phyloP scores from a whole-genome alignment of 2,329 filamentous ascomycete genomes.

The Chaetomium strumarium region DNA sequence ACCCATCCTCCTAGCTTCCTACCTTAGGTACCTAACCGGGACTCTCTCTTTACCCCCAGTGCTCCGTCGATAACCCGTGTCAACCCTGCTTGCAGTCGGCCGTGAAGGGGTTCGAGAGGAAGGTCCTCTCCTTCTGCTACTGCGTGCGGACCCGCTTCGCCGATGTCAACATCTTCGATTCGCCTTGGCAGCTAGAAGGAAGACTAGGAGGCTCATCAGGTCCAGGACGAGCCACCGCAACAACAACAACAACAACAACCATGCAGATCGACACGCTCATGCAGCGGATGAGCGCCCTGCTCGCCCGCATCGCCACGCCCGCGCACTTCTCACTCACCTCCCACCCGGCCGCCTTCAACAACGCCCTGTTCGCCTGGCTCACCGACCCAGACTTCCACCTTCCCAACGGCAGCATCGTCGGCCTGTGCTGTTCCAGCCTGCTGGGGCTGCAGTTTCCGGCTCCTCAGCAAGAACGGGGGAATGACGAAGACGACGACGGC shows the following conservation, averaged over 20 bases:
- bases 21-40: not conserved
- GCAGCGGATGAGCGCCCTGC: constrained; percentile 19
- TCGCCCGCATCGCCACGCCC: constrained; percentile 20
- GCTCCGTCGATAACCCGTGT: constrained; percentile 27
- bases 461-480: too few relatives aligned
- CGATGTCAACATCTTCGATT: constrained; percentile 28
- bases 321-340: constrained; percentile 18
- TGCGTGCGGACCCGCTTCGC: constrained; percentile 27
- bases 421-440: constrained; percentile 25
- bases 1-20: not conserved
- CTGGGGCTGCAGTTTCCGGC: constrained; percentile 21
- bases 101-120: constrained; percentile 25
- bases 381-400: constrained; percentile 23
- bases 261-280: constrained; percentile 23
- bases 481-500: constrained; percentile 22
- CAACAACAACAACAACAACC: too few relatives aligned
- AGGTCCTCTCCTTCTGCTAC: constrained; percentile 28
- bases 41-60: constrained; percentile 19
- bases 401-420: constrained; percentile 28
- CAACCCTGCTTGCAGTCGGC: constrained; percentile 27
- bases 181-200: not conserved
- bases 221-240: not conserved
- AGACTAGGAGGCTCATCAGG: too few relatives aligned
- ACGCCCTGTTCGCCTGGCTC: constrained; percentile 27
- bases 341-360: constrained; percentile 22